Percentiles rank a stretch among this genome's conserved stretches.
Evolutionary conservation across 257 asterid genomes (phyloP).

Genomic region (Solanum clarkiae): DNA sequence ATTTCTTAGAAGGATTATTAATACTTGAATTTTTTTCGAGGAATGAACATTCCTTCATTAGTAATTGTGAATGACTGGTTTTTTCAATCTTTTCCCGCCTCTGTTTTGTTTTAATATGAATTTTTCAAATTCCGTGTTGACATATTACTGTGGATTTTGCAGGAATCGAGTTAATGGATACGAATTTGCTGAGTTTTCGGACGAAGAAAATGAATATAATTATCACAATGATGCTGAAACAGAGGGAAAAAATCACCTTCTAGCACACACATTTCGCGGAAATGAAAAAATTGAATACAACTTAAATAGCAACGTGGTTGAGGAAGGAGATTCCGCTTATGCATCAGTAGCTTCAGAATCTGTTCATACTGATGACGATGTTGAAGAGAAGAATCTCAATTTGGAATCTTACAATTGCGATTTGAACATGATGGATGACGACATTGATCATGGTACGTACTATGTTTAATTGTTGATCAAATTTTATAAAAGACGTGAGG

Average conservation of each 20-base stretch:
- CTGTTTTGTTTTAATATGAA: not conserved
- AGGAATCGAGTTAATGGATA: slow-evolving; percentile 44
- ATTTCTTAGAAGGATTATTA: too few species aligned
- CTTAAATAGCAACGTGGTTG: not conserved
- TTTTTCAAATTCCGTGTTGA: not conserved
- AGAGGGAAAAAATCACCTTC: slow-evolving; percentile 7
- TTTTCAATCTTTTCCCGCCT: too few species aligned
- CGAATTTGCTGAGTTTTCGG: slow-evolving; percentile 35
- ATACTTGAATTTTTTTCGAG: not conserved
- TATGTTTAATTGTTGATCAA: not conserved
- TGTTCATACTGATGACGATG: slow-evolving; percentile 3
- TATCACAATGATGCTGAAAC: not conserved
- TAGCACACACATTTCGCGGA: not conserved
- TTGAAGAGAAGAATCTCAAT: slow-evolving; percentile 23
- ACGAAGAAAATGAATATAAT: slow-evolving; percentile 29
- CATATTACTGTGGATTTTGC: not conserved
- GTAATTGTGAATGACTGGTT: not conserved
- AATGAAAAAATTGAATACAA: not conserved
- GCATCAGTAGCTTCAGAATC: slow-evolving; percentile 32
- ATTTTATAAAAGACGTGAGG: not conserved
- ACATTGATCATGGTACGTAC: slow-evolving; percentile 17
- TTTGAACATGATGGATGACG: slow-evolving; percentile 5
- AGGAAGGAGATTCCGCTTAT: slow-evolving; percentile 18
- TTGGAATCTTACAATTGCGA: not conserved
- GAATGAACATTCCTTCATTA: not conserved